Base-by-base conservation (phyloP, 2,329 filamentous ascomycete genomes). In the Graphilbum fragrans region DNA sequence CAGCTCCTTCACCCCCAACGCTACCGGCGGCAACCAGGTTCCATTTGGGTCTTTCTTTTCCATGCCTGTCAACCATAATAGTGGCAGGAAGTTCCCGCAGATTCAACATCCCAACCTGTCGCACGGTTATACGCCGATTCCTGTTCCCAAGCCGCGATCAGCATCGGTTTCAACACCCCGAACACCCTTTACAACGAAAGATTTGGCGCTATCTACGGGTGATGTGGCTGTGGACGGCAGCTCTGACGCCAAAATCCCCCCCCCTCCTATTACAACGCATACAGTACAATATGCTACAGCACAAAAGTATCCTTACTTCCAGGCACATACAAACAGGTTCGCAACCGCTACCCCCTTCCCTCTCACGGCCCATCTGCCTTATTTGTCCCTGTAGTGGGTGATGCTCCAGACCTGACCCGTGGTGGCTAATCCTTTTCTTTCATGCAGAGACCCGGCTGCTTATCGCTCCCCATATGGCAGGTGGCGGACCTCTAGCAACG, bases 381-480 rank as follows among this genome's bases (percentile, higher is more conserved):
- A 8, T 27, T 12, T n/a, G n/a, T n/a, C n/a, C n/a, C n/a, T n/a
- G n/a, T n/a, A n/a, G n/a, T n/a, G n/a, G n/a, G n/a, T n/a, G n/a
- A n/a, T n/a, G n/a, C n/a, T n/a, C n/a, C n/a, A n/a, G n/a, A n/a
- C n/a, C n/a, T n/a, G n/a, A n/a, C n/a, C n/a, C n/a, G n/a, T n/a
- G n/a, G n/a, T n/a, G n/a, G n/a, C 7, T 27, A 11, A 35, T 45
- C 34, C 45, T 59, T 47, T 56, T 38, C 9, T 37, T 21, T 29
- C 3, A 27, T 8, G 12, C 45, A 74, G 70, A 57, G 69, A 74
- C 45, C 60, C 69, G 6, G 63, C 66, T 8, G 69, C 69, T 41
- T 79, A 80, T 45, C 66, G 71, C 38, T 77, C 72, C 5, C 76
- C 76, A 1, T 80, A 80, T 51, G 65, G 69, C 16, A 60, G 64